These are phyloP conservation scores for Penicillium angulare DNA, from an alignment of 495 filamentous ascomycete species.

Conservation along the genomic window DNA sequence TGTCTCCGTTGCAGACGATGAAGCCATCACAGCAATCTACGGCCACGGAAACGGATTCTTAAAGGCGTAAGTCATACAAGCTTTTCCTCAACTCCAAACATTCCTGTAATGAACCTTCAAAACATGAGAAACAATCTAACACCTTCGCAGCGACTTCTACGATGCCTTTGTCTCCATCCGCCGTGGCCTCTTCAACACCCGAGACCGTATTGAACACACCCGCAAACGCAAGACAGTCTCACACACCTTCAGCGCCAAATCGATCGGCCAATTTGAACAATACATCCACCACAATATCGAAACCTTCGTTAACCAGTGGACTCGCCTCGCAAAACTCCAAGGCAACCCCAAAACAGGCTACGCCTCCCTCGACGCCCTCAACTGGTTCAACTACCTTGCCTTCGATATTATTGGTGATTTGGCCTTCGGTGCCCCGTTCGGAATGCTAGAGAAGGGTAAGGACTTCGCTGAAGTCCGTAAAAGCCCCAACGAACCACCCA, in stretches of 20 bases:
- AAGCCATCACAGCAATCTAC: slow-evolving; percentile 56
- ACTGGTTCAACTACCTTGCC: slow-evolving; percentile 94
- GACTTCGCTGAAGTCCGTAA: slow-evolving; percentile 62
- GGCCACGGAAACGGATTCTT: slow-evolving; percentile 72
- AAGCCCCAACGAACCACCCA: slow-evolving; percentile 38
- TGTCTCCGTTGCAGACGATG: slow-evolving; percentile 58
- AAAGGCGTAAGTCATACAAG: slow-evolving; percentile 58
- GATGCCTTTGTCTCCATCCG: slow-evolving; percentile 88
- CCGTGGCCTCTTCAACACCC: slow-evolving; percentile 87
- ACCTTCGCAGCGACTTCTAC: slow-evolving; percentile 66
- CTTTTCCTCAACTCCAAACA: not conserved
- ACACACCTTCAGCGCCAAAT: slow-evolving; percentile 84
- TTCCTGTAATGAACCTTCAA: not conserved
- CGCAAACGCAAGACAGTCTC: slow-evolving; percentile 88
- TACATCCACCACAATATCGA: slow-evolving; percentile 83
- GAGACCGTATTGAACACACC: slow-evolving; percentile 77
- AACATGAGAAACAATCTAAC: slow-evolving; percentile 1
- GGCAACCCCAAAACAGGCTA: slow-evolving; percentile 49
- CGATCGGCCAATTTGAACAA: slow-evolving; percentile 80
- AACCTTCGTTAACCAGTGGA: slow-evolving; percentile 72
- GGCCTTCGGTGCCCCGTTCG: slow-evolving; percentile 55
- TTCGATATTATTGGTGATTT: slow-evolving; percentile 84
- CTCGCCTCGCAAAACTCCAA: slow-evolving; percentile 47
- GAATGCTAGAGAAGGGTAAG: slow-evolving; percentile 51
- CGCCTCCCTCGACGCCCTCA: slow-evolving; percentile 69